Percentiles rank a stretch among this genome's conserved stretches.
Conservation (phyloP, 1,284 basidiomycete genomes). For the Puccinia brachypodii region DNA sequence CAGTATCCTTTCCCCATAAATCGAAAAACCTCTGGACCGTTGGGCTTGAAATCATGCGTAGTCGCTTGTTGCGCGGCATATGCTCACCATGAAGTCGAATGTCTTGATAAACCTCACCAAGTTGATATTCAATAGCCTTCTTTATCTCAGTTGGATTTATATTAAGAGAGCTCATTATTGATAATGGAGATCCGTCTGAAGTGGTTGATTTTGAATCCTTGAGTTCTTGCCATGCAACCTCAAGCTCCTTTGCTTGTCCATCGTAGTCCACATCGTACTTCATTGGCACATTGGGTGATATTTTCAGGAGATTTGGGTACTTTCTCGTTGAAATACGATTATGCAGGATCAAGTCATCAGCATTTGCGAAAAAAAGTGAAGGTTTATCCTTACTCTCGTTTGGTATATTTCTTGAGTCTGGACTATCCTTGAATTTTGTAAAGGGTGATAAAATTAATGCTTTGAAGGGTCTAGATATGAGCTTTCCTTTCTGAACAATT, state of each 20-base stretch:
- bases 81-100: no score
- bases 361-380: not conserved
- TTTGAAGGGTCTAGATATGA: no score
- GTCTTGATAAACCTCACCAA: no score
- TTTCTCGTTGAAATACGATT: not conserved
- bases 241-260: not conserved
- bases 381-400: no score
- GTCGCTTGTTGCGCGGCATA: no score
- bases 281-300: not conserved
- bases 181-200: not conserved
- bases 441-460: no score
- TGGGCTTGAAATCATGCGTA: not conserved
- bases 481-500: no score
- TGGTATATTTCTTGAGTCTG: no score
- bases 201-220: not conserved
- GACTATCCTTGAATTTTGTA: no score
- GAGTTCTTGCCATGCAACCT: not conserved
- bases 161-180: not conserved
- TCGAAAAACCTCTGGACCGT: not conserved
- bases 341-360: not conserved
- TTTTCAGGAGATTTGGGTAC: not conserved
- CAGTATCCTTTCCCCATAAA: not conserved
- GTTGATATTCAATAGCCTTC: no score
- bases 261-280: not conserved
- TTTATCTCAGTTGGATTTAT: not conserved